Evolutionary conservation across 1,284 basidiomycete genomes (phyloP).

Genomic region (Trametes sp.): DNA sequence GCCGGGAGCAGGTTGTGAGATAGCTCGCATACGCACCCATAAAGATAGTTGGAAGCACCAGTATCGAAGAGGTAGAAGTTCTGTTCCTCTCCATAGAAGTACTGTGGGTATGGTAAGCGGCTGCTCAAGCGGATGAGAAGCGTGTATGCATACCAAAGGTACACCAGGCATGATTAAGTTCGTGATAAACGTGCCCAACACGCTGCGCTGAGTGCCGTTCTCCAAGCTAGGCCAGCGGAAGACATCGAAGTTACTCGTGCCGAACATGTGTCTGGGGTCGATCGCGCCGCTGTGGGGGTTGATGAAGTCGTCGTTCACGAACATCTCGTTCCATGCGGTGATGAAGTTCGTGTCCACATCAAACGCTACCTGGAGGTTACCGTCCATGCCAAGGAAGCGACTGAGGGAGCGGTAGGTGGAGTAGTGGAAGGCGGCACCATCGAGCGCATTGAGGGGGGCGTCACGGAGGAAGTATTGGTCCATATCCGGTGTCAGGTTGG

Average conservation of each 20-base stretch:
- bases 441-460: slow-evolving; percentile 66
- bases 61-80: slow-evolving; percentile 87
- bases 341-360: slow-evolving; percentile 85
- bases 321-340: slow-evolving; percentile 89
- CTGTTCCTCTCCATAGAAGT: slow-evolving; percentile 91
- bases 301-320: slow-evolving; percentile 85
- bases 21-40: slow-evolving; percentile 55
- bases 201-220: slow-evolving; percentile 81
- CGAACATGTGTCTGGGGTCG: slow-evolving; percentile 89
- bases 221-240: slow-evolving; percentile 90
- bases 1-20: no score
- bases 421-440: slow-evolving; percentile 89
- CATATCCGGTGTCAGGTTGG: slow-evolving; percentile 65
- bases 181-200: slow-evolving; percentile 80
- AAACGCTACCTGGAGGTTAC: slow-evolving; percentile 87
- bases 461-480: slow-evolving; percentile 84
- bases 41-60: slow-evolving; percentile 86
- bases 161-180: slow-evolving; percentile 88
- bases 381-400: slow-evolving; percentile 92
- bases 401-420: slow-evolving; percentile 86
- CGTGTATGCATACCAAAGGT: slow-evolving; percentile 62
- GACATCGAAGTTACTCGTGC: slow-evolving; percentile 91
- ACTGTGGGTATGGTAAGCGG: slow-evolving; percentile 45
- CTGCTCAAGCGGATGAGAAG: neutral
- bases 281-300: slow-evolving; percentile 71